Evolutionary conservation across 257 asterid genomes (phyloP).

Genomic region (Handroanthus guayacan): DNA sequence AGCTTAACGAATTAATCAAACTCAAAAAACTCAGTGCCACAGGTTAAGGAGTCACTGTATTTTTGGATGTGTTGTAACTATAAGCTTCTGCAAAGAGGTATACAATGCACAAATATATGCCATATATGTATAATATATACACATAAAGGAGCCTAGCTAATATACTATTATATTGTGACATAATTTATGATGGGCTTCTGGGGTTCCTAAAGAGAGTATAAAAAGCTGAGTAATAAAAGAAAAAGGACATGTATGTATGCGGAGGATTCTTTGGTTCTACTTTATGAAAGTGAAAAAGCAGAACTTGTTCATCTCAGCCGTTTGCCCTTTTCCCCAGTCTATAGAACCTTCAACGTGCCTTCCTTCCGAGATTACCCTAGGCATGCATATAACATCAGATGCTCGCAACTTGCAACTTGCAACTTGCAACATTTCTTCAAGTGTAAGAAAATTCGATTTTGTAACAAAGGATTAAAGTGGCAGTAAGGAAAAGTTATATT

Average conservation of each 20-base stretch:
- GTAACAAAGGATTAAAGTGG: too few relatives aligned
- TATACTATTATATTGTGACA: neutral
- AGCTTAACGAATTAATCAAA: too few relatives aligned
- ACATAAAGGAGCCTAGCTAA: neutral
- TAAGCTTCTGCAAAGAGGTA: neutral
- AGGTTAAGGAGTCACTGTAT: neutral
- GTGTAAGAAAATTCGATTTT: constrained; percentile 23
- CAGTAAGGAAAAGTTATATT: too few relatives aligned
- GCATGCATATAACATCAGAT: neutral
- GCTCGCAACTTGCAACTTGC: neutral
- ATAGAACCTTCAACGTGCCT: constrained; percentile 25
- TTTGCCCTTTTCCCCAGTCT: constrained; percentile 1
- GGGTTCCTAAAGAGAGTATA: neutral
- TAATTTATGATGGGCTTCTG: neutral
- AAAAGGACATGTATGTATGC: neutral
- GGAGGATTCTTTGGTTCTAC: constrained; percentile 27
- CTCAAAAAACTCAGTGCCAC: neutral
- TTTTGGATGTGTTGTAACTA: neutral
- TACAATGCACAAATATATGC: neutral
- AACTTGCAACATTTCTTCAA: constrained; percentile 28
- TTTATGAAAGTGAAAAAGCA: constrained; percentile 38
- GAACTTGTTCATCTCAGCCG: neutral
- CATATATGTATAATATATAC: neutral
- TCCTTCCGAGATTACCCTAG: neutral
- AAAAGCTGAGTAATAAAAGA: neutral